Evolutionary conservation across 495 filamentous ascomycete genomes (phyloP).

Genomic region (Aspergillus hancockii): DNA sequence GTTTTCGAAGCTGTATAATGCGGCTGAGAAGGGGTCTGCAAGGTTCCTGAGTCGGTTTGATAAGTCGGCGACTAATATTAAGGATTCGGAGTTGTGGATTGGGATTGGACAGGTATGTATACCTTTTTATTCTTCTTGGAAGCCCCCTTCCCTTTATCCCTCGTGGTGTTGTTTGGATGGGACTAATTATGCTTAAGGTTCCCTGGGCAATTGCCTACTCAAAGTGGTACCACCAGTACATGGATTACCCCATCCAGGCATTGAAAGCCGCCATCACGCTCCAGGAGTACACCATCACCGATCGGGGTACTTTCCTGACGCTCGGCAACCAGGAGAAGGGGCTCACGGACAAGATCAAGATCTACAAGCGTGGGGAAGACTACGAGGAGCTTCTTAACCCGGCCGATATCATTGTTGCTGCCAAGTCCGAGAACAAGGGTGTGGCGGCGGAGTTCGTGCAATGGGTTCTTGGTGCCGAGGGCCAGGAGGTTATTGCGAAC

Average conservation of each 20-base stretch:
- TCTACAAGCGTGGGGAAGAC: slow-evolving; percentile 40
- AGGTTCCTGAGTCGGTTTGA: slow-evolving; percentile 45
- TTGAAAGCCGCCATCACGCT: slow-evolving; percentile 35
- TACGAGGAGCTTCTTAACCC: slow-evolving; percentile 37
- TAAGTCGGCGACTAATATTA: slow-evolving; percentile 50
- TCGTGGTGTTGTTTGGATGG: no score
- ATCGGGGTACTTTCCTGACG: slow-evolving; percentile 41
- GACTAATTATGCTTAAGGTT: slow-evolving; percentile 23
- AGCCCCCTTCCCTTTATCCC: no score
- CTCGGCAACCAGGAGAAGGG: slow-evolving; percentile 18
- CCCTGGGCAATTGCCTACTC: slow-evolving; percentile 44
- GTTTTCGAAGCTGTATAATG: slow-evolving; percentile 32
- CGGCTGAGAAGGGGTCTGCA: slow-evolving; percentile 27
- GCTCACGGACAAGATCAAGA: slow-evolving; percentile 25
- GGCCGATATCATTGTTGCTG: slow-evolving; percentile 39
- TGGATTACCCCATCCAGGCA: slow-evolving; percentile 44
- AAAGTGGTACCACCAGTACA: slow-evolving; percentile 49
- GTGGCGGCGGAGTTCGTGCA: slow-evolving; percentile 33
- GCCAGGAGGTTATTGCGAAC: slow-evolving; percentile 29
- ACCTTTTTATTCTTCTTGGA: neutral
- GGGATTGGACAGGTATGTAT: slow-evolving; percentile 38
- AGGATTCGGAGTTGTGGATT: slow-evolving; percentile 46
- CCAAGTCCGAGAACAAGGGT: slow-evolving; percentile 26
- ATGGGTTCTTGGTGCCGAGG: slow-evolving; percentile 35
- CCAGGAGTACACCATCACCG: slow-evolving; percentile 45